Base-by-base conservation (phyloP, 192 early-diverging fungal species). In the Backusella mclennaniae region DNA sequence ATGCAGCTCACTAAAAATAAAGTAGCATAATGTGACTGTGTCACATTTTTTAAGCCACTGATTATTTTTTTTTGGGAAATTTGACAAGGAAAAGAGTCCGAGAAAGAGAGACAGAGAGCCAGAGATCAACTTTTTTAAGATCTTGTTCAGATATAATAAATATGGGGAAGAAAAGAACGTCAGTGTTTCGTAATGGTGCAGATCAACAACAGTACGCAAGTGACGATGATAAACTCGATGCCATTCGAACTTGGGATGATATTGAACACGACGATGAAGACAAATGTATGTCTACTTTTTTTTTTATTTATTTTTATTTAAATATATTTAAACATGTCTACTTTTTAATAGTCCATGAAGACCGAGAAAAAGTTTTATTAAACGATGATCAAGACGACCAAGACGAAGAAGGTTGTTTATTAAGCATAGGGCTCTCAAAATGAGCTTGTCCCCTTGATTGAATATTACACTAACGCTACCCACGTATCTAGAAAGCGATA, bases 181-280 rank as follows among this genome's bases (percentile, higher is more conserved):
- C 73, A 15, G 73, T 79, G 3, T 74, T 79, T 44, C 78, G 78
- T 59, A 63, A 70, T n/a, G 73, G 39, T 35, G 35, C 73, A n/a
- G 49, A 74, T 53, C 35, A 31, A n/a, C 39, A 67, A 6, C 31
- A 19, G 8, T 2, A 39, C 23, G 39, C 36, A 44, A 75, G 36
- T 52, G 38, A 59, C n/a, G 73, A 74, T 59, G 84, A 81, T 44
- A 84, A 89, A 31, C 80, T 94, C 41, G 84, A 90, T 21, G 92
- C 91, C 8, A 90, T 91, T 63, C 85, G 83, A 68, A 90, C 92
- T 2, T 91, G 88, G 91, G 86, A 90, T 71, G 93, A 94, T 70
- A 87, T 92, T 71, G 92, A 92, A 63, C 88, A 91, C 63, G 93
- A 94, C 77, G 89, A 89, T 21, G 93, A 92, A 79, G 93, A 94